Base-by-base conservation (phyloP, 2,329 filamentous ascomycete species). In the Trichoderma pleuroti region DNA sequence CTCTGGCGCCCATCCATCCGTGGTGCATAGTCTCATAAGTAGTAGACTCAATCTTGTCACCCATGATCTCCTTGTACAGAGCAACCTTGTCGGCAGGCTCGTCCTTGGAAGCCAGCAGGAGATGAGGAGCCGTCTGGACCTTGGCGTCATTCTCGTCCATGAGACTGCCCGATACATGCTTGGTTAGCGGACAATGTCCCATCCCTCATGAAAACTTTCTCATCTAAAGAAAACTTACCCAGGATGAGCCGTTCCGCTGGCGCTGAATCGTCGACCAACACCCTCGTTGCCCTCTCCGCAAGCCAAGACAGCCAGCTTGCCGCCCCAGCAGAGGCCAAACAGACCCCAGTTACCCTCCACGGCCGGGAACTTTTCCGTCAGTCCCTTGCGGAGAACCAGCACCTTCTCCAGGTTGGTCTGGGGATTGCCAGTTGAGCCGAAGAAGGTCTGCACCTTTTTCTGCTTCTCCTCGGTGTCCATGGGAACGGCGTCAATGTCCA, bases 1-100 rank as follows among this genome's bases (percentile, higher is more conserved):
- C 81, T 28, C 86, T 78, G 1, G 86, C 85, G 8, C 84, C 85
- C 86, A 88, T 88, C 85, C 85, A 89, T n/a, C 87, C 87, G 74
- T 88, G 87, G 74, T 82, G 81, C 82, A 86, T 87, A 64, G 78
- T 82, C 1, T 71, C 65, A 73, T 86, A 88, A 1, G 80, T 86
- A 75, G 86, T 84, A 16, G 87, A 82, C 70, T 83, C 75, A 18
- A 83, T 80, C 1, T 75, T 71, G n/a, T 46, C 60, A 10, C 70
- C 70, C 28, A 88, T 73, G 8, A 82, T 79, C 59, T 81, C 76
- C 70, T 81, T 78, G 74, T 84, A 86, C 56, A 80, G 79, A 54
- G 81, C 79, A 1, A 86, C 82, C 0, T 79, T 78, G 0, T 84
- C 83, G 0, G 74, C 79, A 4, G 80, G 80, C 76, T 87, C 86